Evolutionary conservation across 2,329 filamentous ascomycete species (phyloP), one percentile per base, ranked within the genome.

Genomic region (Beauveria caledonica): DNA sequence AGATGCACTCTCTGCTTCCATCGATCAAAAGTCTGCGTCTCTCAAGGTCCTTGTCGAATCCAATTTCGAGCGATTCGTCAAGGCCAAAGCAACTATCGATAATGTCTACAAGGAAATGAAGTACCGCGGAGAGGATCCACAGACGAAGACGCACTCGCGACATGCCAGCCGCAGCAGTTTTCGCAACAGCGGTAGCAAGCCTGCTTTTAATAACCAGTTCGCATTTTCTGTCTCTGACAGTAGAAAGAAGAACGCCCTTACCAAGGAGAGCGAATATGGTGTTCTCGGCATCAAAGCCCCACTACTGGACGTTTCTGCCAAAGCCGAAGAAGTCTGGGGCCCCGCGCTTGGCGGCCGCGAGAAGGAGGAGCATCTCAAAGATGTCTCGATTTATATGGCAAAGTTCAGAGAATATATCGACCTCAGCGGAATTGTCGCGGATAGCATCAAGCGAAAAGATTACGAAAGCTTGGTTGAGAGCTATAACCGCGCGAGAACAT

Each of bases 81-180:
- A 91, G 64, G 94, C 94, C 48, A 99, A 99, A 74, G 90, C 93
- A 19, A 97, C 93, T 8, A 97, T 99, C 68, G 94, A 99, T 76
- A 96, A 96, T 75, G 94, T 99, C 57, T 99, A 99, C 76, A 95
- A 87, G 63, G 94, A 99, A 73, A 99, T 99, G 94, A 96, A 84
- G 80, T 92, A 78, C 66, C 80, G 83, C 51, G 85, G 85, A 11
- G 77, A 72, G 23, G 84, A 87, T 51, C 69, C 75, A 8, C 72
- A 77, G 27, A 60, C 74, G 58, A 72, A 77, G 44, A 71, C 74
- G 19, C 87, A 90, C 68, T 87, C 84, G 21, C 81, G 88, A 23
- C 85, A 87, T 65, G 77, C 85, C 25, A 91, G 89, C 72, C 84
- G 86, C 67, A 82, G 79, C 62, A 87, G 84, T 70, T 85, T 86